Evolutionary conservation across 352 stramenopile species (phyloP).

Genomic region (Pseudoperonospora humuli): DNA sequence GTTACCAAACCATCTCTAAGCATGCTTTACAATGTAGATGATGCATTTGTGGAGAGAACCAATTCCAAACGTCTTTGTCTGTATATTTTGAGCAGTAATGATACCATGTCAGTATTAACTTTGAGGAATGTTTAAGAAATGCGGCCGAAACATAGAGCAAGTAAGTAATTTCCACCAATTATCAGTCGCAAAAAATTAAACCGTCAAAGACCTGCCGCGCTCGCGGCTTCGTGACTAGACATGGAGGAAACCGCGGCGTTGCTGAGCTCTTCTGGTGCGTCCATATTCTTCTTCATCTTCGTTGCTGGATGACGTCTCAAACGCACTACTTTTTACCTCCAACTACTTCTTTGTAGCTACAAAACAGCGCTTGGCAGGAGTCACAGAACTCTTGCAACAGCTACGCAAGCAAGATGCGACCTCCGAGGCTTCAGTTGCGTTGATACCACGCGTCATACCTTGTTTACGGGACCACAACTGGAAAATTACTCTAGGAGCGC

Average conservation of each 20-base stretch:
- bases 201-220: conserved; percentile 4
- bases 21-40: too few species aligned
- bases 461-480: conserved; percentile 81
- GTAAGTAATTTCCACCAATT: conserved; percentile 5
- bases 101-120: too few species aligned
- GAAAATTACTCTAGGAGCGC: conserved; percentile 57
- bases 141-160: too few species aligned
- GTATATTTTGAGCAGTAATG: too few species aligned
- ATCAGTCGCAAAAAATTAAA: conserved; percentile 9
- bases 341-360: conserved; percentile 38
- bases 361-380: conserved; percentile 71
- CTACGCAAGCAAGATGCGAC: conserved; percentile 23
- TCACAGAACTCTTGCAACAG: conserved; percentile 45
- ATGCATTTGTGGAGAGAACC: too few species aligned
- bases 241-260: conserved; percentile 56
- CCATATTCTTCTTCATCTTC: neutral
- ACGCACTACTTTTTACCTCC: neutral
- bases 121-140: too few species aligned
- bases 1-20: too few species aligned
- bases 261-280: conserved; percentile 48
- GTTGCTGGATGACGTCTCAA: neutral
- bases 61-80: too few species aligned
- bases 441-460: conserved; percentile 51
- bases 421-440: conserved; percentile 30
- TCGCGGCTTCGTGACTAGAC: neutral